Evolutionary conservation across 2,329 filamentous ascomycete genomes (phyloP).

Genomic region (Fonsecaea nubica): DNA sequence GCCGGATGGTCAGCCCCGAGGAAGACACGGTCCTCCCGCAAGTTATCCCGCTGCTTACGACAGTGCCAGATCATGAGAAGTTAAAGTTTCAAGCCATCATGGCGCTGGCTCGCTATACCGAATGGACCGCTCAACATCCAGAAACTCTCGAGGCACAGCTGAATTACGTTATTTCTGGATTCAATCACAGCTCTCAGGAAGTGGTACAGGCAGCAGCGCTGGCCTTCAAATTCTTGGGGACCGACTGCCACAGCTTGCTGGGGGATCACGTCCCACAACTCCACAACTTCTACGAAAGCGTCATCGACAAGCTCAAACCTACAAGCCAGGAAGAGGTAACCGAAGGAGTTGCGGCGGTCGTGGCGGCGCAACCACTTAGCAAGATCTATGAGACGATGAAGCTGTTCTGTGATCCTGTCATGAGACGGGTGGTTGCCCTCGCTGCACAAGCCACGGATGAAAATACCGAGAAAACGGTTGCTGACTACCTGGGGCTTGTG

Average conservation of each 20-base stretch:
- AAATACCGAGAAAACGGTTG: constrained; percentile 81
- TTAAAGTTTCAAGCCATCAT: constrained; percentile 98
- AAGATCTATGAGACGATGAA: constrained; percentile 87
- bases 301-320: constrained; percentile 83
- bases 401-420: constrained; percentile 89
- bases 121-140: constrained; percentile 94
- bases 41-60: constrained; percentile 89
- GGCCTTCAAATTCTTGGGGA: constrained; percentile 96
- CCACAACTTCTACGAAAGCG: constrained; percentile 89
- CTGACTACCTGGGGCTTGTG: constrained; percentile 88
- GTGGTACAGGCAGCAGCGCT: constrained; percentile 90
- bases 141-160: constrained; percentile 92
- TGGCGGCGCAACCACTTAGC: constrained; percentile 80
- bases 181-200: constrained; percentile 85
- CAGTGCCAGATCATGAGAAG: constrained; percentile 95
- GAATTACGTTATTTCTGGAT: constrained; percentile 93
- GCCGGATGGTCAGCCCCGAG: constrained; percentile 90
- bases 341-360: constrained; percentile 89
- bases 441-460: constrained; percentile 86
- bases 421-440: constrained; percentile 82
- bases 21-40: constrained; percentile 87
- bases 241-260: constrained; percentile 87
- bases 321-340: constrained; percentile 94
- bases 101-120: constrained; percentile 94
- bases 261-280: constrained; percentile 83